A percentile compares a stretch with the other conserved stretches of the same genome.
Conservation (phyloP, 2,329 filamentous ascomycete genomes). For the Colletotrichum caudatum region DNA sequence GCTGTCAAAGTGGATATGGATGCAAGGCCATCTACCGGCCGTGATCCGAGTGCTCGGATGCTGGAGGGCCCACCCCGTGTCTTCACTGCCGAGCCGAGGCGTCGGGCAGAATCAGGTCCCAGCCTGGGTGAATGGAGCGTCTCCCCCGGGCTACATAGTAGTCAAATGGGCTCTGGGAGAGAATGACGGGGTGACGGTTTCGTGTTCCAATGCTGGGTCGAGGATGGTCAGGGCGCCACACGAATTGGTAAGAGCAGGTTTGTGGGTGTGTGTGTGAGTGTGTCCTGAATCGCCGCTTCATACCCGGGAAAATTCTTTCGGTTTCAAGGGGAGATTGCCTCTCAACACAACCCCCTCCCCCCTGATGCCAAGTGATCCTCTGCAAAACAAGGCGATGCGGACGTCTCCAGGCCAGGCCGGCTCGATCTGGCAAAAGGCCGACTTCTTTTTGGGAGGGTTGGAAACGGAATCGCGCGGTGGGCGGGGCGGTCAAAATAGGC, state of each 20-base stretch:
- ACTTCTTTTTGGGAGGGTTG: neutral
- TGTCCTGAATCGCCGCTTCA: constrained; percentile 29
- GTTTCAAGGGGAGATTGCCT: constrained; percentile 38
- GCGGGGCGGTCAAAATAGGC: constrained; percentile 3
- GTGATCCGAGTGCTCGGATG: constrained; percentile 5
- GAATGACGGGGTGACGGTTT: neutral
- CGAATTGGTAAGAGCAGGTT: neutral
- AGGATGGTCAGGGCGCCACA: constrained; percentile 20
- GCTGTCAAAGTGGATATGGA: neutral
- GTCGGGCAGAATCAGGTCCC: neutral
- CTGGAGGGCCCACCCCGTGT: constrained; percentile 8
- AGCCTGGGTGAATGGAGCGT: neutral
- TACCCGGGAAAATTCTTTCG: constrained; percentile 28
- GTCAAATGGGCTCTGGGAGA: neutral
- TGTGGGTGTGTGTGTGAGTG: neutral
- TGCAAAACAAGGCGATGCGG: neutral
- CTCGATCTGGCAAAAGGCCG: neutral
- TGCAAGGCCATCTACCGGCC: neutral
- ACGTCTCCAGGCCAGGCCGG: neutral
- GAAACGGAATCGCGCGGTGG: neutral
- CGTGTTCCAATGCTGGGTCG: neutral
- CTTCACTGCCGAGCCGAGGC: constrained; percentile 27
- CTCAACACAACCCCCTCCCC: neutral
- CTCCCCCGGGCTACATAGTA: neutral
- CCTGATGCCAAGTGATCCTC: neutral